Evolutionary conservation across 2,329 filamentous ascomycete genomes (phyloP), one percentile per base, ranked within the genome.

Genomic region (Trichophyton verrucosum): DNA sequence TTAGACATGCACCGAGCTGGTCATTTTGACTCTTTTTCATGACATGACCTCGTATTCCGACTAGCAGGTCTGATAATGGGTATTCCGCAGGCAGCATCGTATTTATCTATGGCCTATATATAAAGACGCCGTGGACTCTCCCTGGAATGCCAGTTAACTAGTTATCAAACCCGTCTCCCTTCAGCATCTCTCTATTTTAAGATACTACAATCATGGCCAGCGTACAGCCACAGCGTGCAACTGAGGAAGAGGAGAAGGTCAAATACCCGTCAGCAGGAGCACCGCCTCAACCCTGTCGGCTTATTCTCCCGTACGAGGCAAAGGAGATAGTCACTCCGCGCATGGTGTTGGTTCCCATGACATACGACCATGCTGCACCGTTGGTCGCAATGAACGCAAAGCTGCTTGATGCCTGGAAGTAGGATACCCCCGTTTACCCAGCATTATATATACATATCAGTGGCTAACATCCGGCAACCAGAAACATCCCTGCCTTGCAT

Each of bases 271-370:
- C 44, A 4, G 62, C 58, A 11, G 62, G 62, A 11, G 55, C 58
- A 20, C 47, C 62, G 4, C 61, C 61, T 3, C 62, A 59, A 24
- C 61, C 61, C 8, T 58, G 61, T 33, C 61, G 27, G 11, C 49
- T 60, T 4, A 42, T 62, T 4, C 15, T 64, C 2, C 60, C 62
- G 15, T 38, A 30, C n/a, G 53, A 62, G 8, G n/a, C 38, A 8
- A 15, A 60, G 33, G 55, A 59, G 9, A 61, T 61, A 56, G 24
- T 57, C n/a, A 64, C 62, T 30, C 30, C 49, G n/a, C 58, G 62
- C n/a, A 40, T 62, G 33, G 58, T 57, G 24, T 49, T 64, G 7
- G 27, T 33, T 6, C 49, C 49, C 9, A 33, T 55, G 3, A 33
- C 24, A 17, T 17, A 55, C 49, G 49, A 55, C 15, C 27, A 55